These are phyloP conservation scores for Suillus bovinus DNA, from an alignment of 768 basidiomycete species.

Conservation along the genomic window DNA sequence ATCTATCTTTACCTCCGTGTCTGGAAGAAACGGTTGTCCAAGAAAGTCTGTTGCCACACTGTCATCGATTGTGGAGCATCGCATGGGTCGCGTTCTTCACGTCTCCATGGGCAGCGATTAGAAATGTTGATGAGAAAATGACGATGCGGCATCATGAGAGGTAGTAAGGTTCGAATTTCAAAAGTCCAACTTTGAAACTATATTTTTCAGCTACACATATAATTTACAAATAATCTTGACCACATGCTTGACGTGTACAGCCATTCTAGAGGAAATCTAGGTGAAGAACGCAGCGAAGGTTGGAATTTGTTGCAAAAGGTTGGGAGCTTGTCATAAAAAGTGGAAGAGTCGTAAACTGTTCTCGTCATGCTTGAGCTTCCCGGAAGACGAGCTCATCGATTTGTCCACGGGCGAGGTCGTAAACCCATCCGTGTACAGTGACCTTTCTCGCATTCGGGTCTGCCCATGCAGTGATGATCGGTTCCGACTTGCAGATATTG, in stretches of 20 bases:
- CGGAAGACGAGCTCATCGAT: conserved; percentile 50
- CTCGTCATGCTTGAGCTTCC: neutral
- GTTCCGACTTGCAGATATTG: conserved; percentile 46
- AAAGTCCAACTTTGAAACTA: neutral
- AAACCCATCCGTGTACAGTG: conserved; percentile 75
- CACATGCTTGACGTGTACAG: neutral
- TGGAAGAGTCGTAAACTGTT: neutral
- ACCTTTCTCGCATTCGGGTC: conserved; percentile 37
- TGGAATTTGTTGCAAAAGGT: neutral
- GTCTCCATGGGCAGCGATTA: neutral
- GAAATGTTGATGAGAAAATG: neutral
- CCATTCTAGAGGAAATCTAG: neutral
- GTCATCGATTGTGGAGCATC: neutral
- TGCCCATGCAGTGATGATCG: conserved; percentile 48
- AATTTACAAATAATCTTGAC: neutral
- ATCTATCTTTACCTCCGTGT: neutral
- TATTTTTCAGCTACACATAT: neutral
- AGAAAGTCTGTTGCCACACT: neutral
- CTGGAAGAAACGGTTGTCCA: neutral
- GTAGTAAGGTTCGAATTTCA: neutral
- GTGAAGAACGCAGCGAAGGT: neutral
- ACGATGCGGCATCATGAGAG: neutral
- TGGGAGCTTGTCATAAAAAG: neutral
- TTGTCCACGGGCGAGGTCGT: conserved; percentile 58
- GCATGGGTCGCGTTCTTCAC: neutral